Evolutionary conservation across 2,329 filamentous ascomycete genomes (phyloP).

Genomic region (Neonectria coccinea): DNA sequence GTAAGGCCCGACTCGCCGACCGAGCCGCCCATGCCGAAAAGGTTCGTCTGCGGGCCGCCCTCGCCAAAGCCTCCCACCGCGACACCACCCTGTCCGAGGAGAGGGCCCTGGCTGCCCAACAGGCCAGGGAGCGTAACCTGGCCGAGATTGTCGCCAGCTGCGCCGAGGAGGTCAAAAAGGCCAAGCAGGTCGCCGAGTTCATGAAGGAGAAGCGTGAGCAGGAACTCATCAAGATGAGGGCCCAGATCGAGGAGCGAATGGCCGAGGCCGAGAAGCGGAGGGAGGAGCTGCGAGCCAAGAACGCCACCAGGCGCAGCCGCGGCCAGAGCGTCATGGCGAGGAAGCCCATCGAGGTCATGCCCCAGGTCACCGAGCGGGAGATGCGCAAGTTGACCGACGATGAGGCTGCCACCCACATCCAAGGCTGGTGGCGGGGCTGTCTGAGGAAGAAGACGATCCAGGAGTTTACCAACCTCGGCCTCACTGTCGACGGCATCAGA

Average conservation of each 20-base stretch:
- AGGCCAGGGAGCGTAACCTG: slow-evolving; percentile 82
- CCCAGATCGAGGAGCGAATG: slow-evolving; percentile 83
- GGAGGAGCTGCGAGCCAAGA: slow-evolving; percentile 70
- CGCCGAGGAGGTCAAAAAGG: slow-evolving; percentile 84
- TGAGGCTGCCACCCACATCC: slow-evolving; percentile 73
- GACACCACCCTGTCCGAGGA: slow-evolving; percentile 78
- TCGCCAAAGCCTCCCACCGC: slow-evolving; percentile 76
- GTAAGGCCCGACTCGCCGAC: slow-evolving; percentile 83
- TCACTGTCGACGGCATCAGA: slow-evolving; percentile 77
- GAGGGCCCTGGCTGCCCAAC: slow-evolving; percentile 79
- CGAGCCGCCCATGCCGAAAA: slow-evolving; percentile 86
- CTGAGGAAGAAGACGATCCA: slow-evolving; percentile 70
- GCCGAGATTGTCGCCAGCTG: slow-evolving; percentile 85
- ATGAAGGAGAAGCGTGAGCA: slow-evolving; percentile 85
- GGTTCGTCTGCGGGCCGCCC: slow-evolving; percentile 79
- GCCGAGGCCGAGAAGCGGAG: slow-evolving; percentile 81
- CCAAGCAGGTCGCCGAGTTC: slow-evolving; percentile 84
- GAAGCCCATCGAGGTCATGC: slow-evolving; percentile 62
- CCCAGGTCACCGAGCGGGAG: slow-evolving; percentile 63
- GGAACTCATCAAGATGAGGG: slow-evolving; percentile 74
- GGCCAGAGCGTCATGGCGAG: slow-evolving; percentile 64
- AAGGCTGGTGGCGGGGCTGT: slow-evolving; percentile 75
- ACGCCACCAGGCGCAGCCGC: slow-evolving; percentile 63
- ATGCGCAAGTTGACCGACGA: slow-evolving; percentile 64
- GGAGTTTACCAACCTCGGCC: slow-evolving; percentile 73